phyloP scores from a whole-genome alignment of 805 yeast genomes.

The Pichia cephalocereana region DNA sequence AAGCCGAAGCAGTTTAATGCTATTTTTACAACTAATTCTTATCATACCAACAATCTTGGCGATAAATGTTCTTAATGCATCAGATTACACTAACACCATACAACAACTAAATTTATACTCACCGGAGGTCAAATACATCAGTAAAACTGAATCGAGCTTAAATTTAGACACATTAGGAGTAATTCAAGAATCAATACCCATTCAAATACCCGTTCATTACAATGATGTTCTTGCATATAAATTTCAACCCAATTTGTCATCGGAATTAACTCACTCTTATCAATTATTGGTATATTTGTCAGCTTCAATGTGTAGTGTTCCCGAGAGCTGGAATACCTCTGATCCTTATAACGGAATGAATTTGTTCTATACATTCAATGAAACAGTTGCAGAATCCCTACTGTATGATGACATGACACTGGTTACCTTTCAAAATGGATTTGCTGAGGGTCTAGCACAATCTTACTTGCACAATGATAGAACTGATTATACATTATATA shows the following conservation, averaged over 20 bases:
- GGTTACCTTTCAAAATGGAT: slow-evolving; percentile 18
- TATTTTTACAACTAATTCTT: too few species aligned
- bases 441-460: slow-evolving; percentile 16
- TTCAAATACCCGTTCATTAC: slow-evolving; percentile 8
- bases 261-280: slow-evolving; percentile 23
- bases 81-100: too few species aligned
- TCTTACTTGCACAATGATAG: slow-evolving; percentile 4
- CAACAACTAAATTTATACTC: not conserved
- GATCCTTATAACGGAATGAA: slow-evolving; percentile 16
- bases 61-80: too few species aligned
- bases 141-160: not conserved
- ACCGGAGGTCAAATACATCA: not conserved
- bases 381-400: slow-evolving; percentile 7
- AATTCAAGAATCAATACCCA: slow-evolving; percentile 8
- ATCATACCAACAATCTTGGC: too few species aligned
- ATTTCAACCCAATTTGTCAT: slow-evolving; percentile 1
- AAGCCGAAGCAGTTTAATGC: too few species aligned
- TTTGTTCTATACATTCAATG: slow-evolving; percentile 21
- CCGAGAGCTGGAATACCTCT: slow-evolving; percentile 12
- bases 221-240: slow-evolving; percentile 1
- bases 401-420: slow-evolving; percentile 8
- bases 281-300: slow-evolving; percentile 40
- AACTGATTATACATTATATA: slow-evolving; percentile 8
- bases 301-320: slow-evolving; percentile 40
- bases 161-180: not conserved